Evolutionary conservation across 2,329 filamentous ascomycete genomes (phyloP).

Genomic region (Pseudocercospora ulei): DNA sequence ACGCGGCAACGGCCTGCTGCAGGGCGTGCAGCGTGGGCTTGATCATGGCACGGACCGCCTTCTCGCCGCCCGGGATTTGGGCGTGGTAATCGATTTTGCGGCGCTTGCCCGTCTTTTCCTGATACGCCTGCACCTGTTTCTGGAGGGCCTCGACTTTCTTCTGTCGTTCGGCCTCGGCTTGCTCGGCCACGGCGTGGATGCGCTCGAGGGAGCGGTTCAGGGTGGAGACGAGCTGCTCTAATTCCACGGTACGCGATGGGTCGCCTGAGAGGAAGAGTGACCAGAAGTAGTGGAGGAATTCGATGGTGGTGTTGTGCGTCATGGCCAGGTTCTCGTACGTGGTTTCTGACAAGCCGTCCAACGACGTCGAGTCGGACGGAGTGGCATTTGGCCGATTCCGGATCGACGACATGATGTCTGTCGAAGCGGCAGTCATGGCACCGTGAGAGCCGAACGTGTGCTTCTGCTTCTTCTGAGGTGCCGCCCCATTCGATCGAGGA

Average conservation of each 20-base stretch:
- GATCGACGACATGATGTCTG: constrained; percentile 57
- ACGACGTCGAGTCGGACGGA: constrained; percentile 24
- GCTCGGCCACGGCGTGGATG: constrained; percentile 67
- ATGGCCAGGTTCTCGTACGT: constrained; percentile 56
- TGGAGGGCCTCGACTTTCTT: constrained; percentile 57
- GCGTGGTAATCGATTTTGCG: constrained; percentile 51
- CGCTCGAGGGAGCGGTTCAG: constrained; percentile 65
- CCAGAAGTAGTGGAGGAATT: constrained; percentile 98
- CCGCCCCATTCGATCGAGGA: constrained; percentile 22
- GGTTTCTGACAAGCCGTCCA: constrained; percentile 35
- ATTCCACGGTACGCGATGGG: constrained; percentile 62
- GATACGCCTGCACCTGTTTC: constrained; percentile 60
- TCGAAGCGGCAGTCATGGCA: constrained; percentile 55
- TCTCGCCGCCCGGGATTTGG: constrained; percentile 62
- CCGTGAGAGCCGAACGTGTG: constrained; percentile 57
- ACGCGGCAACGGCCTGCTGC: constrained; percentile 59
- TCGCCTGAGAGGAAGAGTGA: constrained; percentile 81
- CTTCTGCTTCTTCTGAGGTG: constrained; percentile 33
- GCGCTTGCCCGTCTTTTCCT: constrained; percentile 63
- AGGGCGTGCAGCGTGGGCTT: constrained; percentile 63
- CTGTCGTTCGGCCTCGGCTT: constrained; percentile 66
- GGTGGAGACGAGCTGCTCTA: constrained; percentile 72
- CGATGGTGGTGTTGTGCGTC: constrained; percentile 85
- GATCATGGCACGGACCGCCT: constrained; percentile 66
- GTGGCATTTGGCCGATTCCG: constrained; percentile 39